Percentiles rank a stretch among this genome's conserved stretches.
Evolutionary conservation across 495 filamentous ascomycete species (phyloP).

Genomic region (Halenospora varia): DNA sequence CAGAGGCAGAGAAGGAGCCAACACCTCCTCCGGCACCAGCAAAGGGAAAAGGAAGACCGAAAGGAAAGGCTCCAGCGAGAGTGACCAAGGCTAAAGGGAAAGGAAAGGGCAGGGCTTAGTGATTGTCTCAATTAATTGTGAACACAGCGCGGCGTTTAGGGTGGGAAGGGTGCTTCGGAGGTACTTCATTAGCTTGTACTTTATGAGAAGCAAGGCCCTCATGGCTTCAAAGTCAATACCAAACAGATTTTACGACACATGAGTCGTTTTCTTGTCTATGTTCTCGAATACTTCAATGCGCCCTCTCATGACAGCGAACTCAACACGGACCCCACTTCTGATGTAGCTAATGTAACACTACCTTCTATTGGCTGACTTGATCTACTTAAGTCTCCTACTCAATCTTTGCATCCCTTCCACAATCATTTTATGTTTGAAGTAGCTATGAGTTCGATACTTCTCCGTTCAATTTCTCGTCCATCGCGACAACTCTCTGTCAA

Average conservation of each 20-base stretch:
- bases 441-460: too few relatives aligned
- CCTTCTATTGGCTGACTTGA: not conserved
- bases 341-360: not conserved
- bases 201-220: too few relatives aligned
- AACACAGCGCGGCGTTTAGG: not conserved
- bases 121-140: not conserved
- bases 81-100: conserved; percentile 17
- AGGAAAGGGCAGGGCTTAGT: conserved; percentile 24
- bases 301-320: too few relatives aligned
- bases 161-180: too few relatives aligned
- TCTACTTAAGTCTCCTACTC: not conserved
- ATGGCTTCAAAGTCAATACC: too few relatives aligned
- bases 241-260: too few relatives aligned
- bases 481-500: not conserved
- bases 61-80: conserved; percentile 17
- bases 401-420: too few relatives aligned
- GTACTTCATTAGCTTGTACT: too few relatives aligned
- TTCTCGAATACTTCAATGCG: too few relatives aligned
- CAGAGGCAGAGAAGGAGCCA: conserved; percentile 18
- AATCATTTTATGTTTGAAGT: too few relatives aligned
- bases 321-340: not conserved
- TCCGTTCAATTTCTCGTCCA: not conserved
- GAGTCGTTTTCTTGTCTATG: too few relatives aligned
- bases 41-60: conserved; percentile 22
- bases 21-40: conserved; percentile 17